These are phyloP conservation scores for Globisporangium carolinianum DNA, from an alignment of 352 stramenopile genomes.

Conservation along the genomic window DNA sequence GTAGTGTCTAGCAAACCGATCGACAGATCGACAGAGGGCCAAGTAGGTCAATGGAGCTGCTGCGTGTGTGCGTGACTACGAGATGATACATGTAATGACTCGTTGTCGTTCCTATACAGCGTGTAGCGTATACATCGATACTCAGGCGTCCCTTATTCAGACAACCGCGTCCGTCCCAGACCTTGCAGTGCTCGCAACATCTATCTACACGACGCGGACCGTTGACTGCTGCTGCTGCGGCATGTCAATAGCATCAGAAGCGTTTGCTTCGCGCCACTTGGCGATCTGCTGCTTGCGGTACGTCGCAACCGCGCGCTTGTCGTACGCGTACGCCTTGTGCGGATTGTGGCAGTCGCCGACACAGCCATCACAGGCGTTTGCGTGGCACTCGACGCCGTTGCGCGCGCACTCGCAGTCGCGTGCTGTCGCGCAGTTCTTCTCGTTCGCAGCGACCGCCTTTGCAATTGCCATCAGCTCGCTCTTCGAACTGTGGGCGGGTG, in stretches of 20 bases:
- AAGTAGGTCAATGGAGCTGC: neutral
- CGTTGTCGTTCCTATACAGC: too few species aligned
- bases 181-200: neutral
- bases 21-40: too few species aligned
- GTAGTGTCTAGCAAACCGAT: too few species aligned
- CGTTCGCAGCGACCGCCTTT: slow-evolving; percentile 46
- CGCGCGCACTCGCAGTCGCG: slow-evolving; percentile 65
- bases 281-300: slow-evolving; percentile 70
- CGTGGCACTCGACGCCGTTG: slow-evolving; percentile 71
- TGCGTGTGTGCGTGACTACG: neutral
- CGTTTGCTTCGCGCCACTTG: slow-evolving; percentile 35
- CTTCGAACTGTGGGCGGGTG: slow-evolving; percentile 38
- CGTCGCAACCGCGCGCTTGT: slow-evolving; percentile 49
- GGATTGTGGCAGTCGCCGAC: slow-evolving; percentile 68
- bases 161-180: neutral
- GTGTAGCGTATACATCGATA: neutral
- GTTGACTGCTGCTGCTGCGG: slow-evolving; percentile 9
- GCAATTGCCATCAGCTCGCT: slow-evolving; percentile 57
- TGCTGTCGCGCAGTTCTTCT: slow-evolving; percentile 71
- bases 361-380: slow-evolving; percentile 69
- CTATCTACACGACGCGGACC: slow-evolving; percentile 26
- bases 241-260: neutral
- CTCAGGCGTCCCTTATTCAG: neutral
- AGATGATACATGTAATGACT: neutral
- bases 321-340: slow-evolving; percentile 67